Percentiles rank a stretch among this genome's conserved stretches.
phyloP scores from a whole-genome alignment of 768 basidiomycete species.

The Boletus tylopilopsis region DNA sequence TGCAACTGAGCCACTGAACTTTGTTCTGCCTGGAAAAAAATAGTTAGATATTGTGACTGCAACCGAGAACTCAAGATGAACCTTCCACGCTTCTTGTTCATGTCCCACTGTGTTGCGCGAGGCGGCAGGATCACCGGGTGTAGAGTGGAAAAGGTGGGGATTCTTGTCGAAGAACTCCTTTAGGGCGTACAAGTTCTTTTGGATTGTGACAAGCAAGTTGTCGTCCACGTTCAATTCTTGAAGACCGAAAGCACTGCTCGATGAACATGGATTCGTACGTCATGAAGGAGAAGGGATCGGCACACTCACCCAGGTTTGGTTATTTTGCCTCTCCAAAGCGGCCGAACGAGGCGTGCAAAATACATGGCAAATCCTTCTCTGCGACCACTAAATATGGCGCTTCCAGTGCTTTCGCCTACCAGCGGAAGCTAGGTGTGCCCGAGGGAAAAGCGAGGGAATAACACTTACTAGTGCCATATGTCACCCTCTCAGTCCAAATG shows the following conservation, averaged over 20 bases:
- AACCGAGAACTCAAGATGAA: constrained; percentile 26
- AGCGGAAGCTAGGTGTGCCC: not conserved
- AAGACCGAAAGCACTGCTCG: constrained; percentile 37
- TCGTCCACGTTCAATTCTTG: constrained; percentile 67
- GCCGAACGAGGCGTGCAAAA: constrained; percentile 78
- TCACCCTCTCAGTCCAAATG: constrained; percentile 74
- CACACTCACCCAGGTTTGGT: constrained; percentile 55
- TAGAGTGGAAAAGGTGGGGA: constrained; percentile 79
- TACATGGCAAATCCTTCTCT: constrained; percentile 87
- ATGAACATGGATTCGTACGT: not conserved
- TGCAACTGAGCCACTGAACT: constrained; percentile 75
- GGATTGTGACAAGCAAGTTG: constrained; percentile 58
- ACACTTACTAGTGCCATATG: constrained; percentile 71
- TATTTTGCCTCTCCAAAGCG: constrained; percentile 84
- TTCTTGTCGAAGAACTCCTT: constrained; percentile 78
- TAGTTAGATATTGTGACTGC: constrained; percentile 3
- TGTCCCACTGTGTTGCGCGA: constrained; percentile 51
- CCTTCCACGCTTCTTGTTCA: constrained; percentile 91
- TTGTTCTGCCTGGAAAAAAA: constrained; percentile 65
- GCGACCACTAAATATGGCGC: constrained; percentile 78
- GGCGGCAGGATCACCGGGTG: constrained; percentile 64
- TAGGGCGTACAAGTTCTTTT: constrained; percentile 74
- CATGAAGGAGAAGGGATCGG: not conserved
- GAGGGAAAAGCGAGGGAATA: not conserved
- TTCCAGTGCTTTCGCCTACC: constrained; percentile 64